These are phyloP conservation scores for Rhizophagus clarus DNA, from an alignment of 192 early-diverging fungal genomes.

Conservation along the genomic window DNA sequence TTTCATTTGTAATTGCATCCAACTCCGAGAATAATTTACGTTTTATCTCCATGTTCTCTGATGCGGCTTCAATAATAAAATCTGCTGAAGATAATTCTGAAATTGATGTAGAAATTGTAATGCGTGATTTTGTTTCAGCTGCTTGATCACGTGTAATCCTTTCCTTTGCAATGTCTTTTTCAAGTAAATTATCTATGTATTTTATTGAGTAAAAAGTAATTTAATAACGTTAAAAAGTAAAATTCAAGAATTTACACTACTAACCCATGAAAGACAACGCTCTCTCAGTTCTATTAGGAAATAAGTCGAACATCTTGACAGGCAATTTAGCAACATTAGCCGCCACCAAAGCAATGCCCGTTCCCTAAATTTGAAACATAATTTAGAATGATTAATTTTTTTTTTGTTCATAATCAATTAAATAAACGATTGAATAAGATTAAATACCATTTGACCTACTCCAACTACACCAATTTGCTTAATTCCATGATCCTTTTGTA, in stretches of 20 bases:
- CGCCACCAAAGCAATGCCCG: constrained; percentile 89
- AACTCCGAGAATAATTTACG: constrained; percentile 78
- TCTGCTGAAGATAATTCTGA: constrained; percentile 67
- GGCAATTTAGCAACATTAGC: constrained; percentile 79
- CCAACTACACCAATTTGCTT: constrained; percentile 84
- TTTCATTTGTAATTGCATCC: constrained; percentile 60
- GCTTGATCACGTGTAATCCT: constrained; percentile 80
- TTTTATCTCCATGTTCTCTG: constrained; percentile 86
- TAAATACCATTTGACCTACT: constrained; percentile 88
- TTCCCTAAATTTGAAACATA: constrained; percentile 43
- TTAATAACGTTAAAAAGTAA: not conserved
- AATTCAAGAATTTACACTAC: not conserved
- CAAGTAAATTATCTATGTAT: constrained; percentile 71
- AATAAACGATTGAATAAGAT: not conserved
- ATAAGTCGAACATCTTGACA: constrained; percentile 82
- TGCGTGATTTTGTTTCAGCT: constrained; percentile 58
- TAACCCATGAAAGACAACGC: constrained; percentile 83
- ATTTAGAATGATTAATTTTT: not conserved
- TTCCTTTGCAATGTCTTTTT: constrained; percentile 90
- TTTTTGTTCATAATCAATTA: too few relatives aligned
- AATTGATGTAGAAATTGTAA: constrained; percentile 64
- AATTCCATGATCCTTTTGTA: constrained; percentile 28
- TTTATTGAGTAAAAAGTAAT: constrained; percentile 32
- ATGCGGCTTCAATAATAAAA: constrained; percentile 93
- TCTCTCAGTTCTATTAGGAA: constrained; percentile 73